Evolutionary conservation across 768 basidiomycete genomes (phyloP), one percentile per base, ranked within the genome.

Genomic region (Lactarius akahatsu): DNA sequence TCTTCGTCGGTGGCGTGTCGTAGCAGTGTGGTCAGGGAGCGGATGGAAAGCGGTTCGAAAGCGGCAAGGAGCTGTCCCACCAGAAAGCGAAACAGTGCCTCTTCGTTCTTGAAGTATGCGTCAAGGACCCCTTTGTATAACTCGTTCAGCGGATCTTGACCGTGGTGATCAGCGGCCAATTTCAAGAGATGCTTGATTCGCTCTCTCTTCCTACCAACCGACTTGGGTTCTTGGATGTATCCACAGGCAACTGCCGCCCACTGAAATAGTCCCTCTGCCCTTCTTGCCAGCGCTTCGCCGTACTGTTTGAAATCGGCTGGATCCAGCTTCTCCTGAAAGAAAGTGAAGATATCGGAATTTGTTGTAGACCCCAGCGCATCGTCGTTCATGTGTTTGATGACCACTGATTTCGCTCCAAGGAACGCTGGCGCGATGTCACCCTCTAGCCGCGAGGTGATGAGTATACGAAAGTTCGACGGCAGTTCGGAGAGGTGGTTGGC

Each of bases 41-140:
- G 38, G 28, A 45, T 45, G n/a, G 60, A 61, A 40, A 59, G 59
- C 2, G 59, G 59, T 13, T 59, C 59, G 7, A 59, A 38, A 26
- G 59, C 59, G 5, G 41, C 60, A 45, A 61, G 32, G 3, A 61
- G 28, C 8, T 61, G 60, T 38, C 60, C 60, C 0, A 61, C 13
- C 47, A 61, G 43, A 23, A 38, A 59, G 30, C 57, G 38, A 34
- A 38, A 59, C 18, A 36, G 13, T 16, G 26, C 55, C 23, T 26
- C 26, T 26, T 52, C 50, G 50, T 26, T 23, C 23, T 13, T 26
- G 26, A 52, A 52, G 23, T 52, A 52, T 15, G 26, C 50, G 7
- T 52, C 50, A 4, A 52, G 50, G 5, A 52, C 50, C 13, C 6
- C 50, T 26, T 26, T 52, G 50, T 52, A 52, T 52, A 52, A 26